A percentile compares a stretch with the other conserved stretches of the same genome.
These are phyloP conservation scores for Backusella luteola DNA, from an alignment of 192 early-diverging fungal species.

Conservation along the genomic window DNA sequence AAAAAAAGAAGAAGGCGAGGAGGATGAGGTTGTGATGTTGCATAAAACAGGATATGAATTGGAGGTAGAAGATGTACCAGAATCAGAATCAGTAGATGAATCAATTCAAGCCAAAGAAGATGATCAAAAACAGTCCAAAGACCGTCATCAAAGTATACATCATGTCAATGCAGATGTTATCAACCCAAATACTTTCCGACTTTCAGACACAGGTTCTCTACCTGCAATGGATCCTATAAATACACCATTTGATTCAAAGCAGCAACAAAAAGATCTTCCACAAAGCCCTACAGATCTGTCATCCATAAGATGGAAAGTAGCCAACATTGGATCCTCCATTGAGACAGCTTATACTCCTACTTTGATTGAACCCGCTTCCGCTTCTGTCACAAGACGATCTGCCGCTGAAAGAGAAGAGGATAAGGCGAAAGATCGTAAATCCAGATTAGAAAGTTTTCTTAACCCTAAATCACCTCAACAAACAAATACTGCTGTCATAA, in stretches of 20 bases:
- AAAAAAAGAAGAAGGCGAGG: not conserved
- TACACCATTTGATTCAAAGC: not conserved
- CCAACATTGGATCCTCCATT: constrained; percentile 13
- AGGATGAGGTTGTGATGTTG: not conserved
- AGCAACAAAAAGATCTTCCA: not conserved
- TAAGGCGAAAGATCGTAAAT: not conserved
- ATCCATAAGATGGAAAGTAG: constrained; percentile 15
- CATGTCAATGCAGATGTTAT: constrained; percentile 8
- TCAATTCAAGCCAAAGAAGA: not conserved
- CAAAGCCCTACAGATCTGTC: not conserved
- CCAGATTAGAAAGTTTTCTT: constrained; percentile 1
- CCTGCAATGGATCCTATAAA: not conserved
- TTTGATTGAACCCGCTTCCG: not conserved
- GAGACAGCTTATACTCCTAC: constrained; percentile 10
- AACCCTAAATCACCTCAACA: not conserved
- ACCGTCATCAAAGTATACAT: not conserved
- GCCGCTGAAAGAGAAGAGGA: not conserved
- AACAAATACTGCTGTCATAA: not conserved
- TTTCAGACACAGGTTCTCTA: constrained; percentile 8
- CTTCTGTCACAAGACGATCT: not conserved
- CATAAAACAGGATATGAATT: not conserved
- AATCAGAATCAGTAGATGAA: not conserved
- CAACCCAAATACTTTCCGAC: not conserved
- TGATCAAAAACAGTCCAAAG: not conserved
- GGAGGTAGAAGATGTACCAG: not conserved